Evolutionary conservation across 2,329 filamentous ascomycete species (phyloP), one percentile per base, ranked within the genome.

Genomic region (Trichoderma koningiopsis): DNA sequence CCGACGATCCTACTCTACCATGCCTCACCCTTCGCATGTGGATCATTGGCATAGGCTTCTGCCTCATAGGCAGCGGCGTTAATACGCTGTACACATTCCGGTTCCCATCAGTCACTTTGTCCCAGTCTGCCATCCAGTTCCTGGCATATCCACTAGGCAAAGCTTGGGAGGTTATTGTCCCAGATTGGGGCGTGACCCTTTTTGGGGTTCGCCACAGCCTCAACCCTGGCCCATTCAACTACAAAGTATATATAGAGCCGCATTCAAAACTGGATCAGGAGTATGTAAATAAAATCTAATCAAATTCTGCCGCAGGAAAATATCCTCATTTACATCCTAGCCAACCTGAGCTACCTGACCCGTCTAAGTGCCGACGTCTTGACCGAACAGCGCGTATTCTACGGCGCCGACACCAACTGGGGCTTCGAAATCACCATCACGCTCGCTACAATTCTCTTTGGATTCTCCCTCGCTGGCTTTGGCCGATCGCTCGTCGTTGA

Each of bases 261-360:
- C 8, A 10, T 33, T 33, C 8, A 3, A 10, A 11, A 4, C 10
- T 8, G 8, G 5, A 8, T 8, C 33, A 33, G 11, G 7, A 11
- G 33, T 11, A 11, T 33, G 33, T n/a, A 11, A 11, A 1, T 10
- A 33, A 11, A 43, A 3, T n/a, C 40, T 49, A 16, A 43, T 79
- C 83, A 5, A n/a, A 31, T 19, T 4, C 11, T 24, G 33, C 11
- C 10, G 24, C 22, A 75, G 76, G 86, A 87, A 75, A 85, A 87
- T 72, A 84, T 85, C 75, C 77, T 87, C 19, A 84, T 87, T 63
- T 83, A 83, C 68, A 84, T 86, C 69, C 82, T 86, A 79, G 85
- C 88, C 59, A 88, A 89, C 75, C 81, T 84, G 1, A 84, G 81
- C 16, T 83, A 83, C 64, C 78, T 81, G 22, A 79, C 77, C 2